These are phyloP conservation scores for Parsonsia alboflavescens DNA, from an alignment of 257 asterid genomes.

Conservation along the genomic window DNA sequence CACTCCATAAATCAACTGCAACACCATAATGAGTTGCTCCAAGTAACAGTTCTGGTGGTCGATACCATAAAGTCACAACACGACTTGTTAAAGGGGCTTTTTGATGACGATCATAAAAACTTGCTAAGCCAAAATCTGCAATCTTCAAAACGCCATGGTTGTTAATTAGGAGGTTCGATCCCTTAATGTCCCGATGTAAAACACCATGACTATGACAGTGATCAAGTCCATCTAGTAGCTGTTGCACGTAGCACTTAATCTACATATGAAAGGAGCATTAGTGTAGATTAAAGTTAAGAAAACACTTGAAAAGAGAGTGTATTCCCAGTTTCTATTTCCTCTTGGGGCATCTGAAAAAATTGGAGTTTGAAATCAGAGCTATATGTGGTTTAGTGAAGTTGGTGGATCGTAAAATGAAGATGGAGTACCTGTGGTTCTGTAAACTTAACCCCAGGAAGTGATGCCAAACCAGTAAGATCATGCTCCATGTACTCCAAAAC, in stretches of 20 bases:
- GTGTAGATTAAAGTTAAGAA: background rate
- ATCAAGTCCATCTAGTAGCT: slow-evolving; percentile 77
- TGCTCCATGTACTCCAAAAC: slow-evolving; percentile 96
- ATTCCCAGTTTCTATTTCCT: background rate
- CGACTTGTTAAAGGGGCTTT: slow-evolving; percentile 76
- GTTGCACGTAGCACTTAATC: slow-evolving; percentile 92
- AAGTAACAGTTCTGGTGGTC: slow-evolving; percentile 93
- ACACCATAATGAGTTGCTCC: slow-evolving; percentile 81
- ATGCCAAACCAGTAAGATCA: slow-evolving; percentile 83
- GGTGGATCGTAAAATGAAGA: background rate
- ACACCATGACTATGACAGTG: slow-evolving; percentile 75
- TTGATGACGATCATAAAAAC: slow-evolving; percentile 48
- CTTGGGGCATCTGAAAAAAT: background rate
- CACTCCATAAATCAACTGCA: slow-evolving; percentile 88
- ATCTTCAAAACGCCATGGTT: slow-evolving; percentile 76
- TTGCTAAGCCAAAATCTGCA: slow-evolving; percentile 93
- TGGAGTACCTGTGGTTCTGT: slow-evolving; percentile 72
- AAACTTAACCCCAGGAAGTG: slow-evolving; percentile 72
- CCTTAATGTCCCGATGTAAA: slow-evolving; percentile 87
- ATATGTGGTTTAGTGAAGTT: background rate
- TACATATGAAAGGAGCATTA: slow-evolving; percentile 15
- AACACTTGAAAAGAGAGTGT: background rate
- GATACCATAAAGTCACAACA: slow-evolving; percentile 94
- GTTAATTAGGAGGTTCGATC: slow-evolving; percentile 77
- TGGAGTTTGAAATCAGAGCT: background rate